Evolutionary conservation across 2,329 filamentous ascomycete species (phyloP).

Genomic region (Diaporthe caulivora): DNA sequence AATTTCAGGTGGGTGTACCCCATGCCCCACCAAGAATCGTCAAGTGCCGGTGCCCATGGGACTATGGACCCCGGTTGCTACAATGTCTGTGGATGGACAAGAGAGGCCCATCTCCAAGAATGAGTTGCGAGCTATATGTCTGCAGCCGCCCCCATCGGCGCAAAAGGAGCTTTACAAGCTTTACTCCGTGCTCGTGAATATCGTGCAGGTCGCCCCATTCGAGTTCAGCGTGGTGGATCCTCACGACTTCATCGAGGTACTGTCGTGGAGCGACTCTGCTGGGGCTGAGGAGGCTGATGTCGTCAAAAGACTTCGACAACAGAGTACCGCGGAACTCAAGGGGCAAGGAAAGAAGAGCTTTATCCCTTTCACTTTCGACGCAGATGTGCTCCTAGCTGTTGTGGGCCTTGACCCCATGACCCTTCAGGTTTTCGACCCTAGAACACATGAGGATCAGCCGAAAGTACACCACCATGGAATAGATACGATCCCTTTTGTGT

Average conservation of each 20-base stretch:
- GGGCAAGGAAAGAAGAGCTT: neutral
- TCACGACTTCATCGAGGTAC: conserved; percentile 21
- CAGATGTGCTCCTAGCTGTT: neutral
- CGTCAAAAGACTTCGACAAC: neutral
- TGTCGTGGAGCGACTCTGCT: conserved; percentile 7
- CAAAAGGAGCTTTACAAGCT: conserved; percentile 23
- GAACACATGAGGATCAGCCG: neutral
- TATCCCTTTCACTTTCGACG: neutral
- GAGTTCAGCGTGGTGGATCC: conserved; percentile 10
- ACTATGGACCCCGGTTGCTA: neutral
- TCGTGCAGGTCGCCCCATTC: neutral
- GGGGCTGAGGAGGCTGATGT: neutral
- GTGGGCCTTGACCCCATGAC: neutral
- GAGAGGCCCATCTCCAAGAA: neutral
- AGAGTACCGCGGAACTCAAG: neutral
- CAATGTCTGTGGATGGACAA: neutral
- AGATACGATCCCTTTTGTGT: neutral
- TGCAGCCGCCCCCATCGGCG: neutral
- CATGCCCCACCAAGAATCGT: neutral
- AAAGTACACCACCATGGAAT: neutral
- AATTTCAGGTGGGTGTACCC: neutral
- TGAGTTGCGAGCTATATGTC: neutral
- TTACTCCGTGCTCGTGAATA: neutral
- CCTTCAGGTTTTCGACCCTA: neutral
- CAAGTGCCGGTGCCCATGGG: neutral